These are phyloP conservation scores for Capronia epimyces DNA, from an alignment of 2,329 filamentous ascomycete genomes.

Conservation along the genomic window DNA sequence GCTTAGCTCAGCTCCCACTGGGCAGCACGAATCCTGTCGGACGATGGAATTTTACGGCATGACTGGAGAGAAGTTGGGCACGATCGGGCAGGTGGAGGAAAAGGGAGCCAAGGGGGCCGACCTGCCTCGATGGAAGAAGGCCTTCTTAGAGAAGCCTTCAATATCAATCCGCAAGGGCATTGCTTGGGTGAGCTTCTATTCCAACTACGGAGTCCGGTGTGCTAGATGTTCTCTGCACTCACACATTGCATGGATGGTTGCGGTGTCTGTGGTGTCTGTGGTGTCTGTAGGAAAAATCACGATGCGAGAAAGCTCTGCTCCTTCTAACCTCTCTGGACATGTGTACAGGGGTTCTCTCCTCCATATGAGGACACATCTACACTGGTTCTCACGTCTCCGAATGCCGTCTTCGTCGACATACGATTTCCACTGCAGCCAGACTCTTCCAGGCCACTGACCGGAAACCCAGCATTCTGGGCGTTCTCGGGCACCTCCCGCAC, in stretches of 20 bases:
- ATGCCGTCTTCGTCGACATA: constrained; percentile 26
- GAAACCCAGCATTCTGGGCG: constrained; percentile 26
- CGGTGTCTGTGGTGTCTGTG: too few relatives aligned
- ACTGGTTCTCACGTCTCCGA: constrained; percentile 24
- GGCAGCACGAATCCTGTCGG: neutral
- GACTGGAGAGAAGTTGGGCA: constrained; percentile 24
- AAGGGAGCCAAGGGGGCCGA: neutral
- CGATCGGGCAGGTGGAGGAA: constrained; percentile 14
- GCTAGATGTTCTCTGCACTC: neutral
- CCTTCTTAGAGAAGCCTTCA: constrained; percentile 25
- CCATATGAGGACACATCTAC: constrained; percentile 28
- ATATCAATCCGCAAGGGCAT: constrained; percentile 24
- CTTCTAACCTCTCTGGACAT: neutral
- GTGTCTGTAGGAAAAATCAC: too few relatives aligned
- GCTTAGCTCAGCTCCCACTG: neutral
- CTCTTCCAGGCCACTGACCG: constrained; percentile 1
- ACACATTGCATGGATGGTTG: too few relatives aligned
- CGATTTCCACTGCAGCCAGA: constrained; percentile 21
- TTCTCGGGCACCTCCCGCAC: constrained; percentile 22
- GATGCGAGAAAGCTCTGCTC: too few relatives aligned
- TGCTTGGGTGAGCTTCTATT: constrained; percentile 25
- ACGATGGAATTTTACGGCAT: constrained; percentile 27
- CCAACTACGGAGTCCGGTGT: too few relatives aligned
- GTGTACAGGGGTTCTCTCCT: constrained; percentile 18
- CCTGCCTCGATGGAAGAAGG: constrained; percentile 25